Evolutionary conservation across 768 basidiomycete species (phyloP), one percentile per base, ranked within the genome.

Genomic region (Pleurotus salmoneostramineus): DNA sequence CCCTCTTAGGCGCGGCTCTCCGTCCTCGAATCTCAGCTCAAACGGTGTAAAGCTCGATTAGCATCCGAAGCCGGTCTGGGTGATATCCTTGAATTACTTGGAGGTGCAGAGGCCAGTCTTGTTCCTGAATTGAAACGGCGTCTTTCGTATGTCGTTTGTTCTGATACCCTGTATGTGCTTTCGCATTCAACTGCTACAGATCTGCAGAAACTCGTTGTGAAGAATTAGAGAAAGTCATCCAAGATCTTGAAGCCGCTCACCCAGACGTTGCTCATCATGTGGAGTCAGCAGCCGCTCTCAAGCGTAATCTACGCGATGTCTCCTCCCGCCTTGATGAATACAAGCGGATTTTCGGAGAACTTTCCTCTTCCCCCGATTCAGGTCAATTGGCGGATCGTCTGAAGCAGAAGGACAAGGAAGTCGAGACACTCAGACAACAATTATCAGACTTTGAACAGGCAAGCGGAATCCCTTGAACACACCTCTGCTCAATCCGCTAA

Each of bases 31-130:
- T 88, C 88, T 1, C 93, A 98, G 68, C 73, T 89, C 8, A 78
- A 74, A 43, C 80, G 94, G 21, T 76, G 89, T 61, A 91, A 89
- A 69, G 79, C 88, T 12, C 81, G 83, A 33, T 74, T 95, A n/a
- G 93, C 91, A 15, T 91, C 92, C 0, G 72, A 84, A 31, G 76
- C 81, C 1, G 85, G 87, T 5, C 80, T 89, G 21, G 83, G 85
- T 60, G 88, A 93, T 50, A 75, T 93, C 35, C 77, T 95, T 70
- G 72, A 72, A 4, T 92, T 93, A 68, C 79, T 95, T 61, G 73
- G 85, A 55, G 76, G 76, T 46, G 83, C 79, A 15, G 76, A 81
- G 45, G 72, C 78, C 4, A 81, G 83, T 14, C 79, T 85, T 57
- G 65, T 69, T 1, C 70, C 74, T 15, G 68, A 76, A 50, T 64